A percentile compares a stretch with the other conserved stretches of the same genome.
phyloP scores from a whole-genome alignment of 2,329 filamentous ascomycete genomes.

The Aspergillus hiratsukae region DNA sequence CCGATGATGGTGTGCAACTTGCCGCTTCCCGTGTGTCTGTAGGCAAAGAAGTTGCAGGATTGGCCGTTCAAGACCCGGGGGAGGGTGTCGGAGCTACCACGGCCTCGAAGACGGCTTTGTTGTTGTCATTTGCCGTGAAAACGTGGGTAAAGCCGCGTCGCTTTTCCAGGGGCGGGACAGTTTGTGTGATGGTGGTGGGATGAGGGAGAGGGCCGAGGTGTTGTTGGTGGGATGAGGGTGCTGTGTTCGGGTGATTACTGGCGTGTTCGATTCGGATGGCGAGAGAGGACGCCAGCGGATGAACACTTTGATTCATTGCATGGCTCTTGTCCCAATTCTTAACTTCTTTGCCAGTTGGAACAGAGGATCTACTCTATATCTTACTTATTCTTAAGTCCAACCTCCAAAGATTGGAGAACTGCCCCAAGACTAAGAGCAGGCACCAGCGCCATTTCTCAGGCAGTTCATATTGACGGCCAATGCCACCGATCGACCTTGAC shows the following conservation, averaged over 20 bases:
- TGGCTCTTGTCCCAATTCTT: too few species aligned
- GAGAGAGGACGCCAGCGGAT: slow-evolving; percentile 1
- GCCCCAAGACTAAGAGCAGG: background rate
- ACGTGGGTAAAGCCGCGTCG: slow-evolving; percentile 14
- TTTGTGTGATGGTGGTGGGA: background rate
- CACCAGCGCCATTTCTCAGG: background rate
- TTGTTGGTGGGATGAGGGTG: background rate
- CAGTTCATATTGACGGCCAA: background rate
- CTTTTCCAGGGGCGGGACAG: slow-evolving; percentile 22
- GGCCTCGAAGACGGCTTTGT: slow-evolving; percentile 25
- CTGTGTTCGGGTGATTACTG: background rate
- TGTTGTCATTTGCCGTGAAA: slow-evolving; percentile 19
- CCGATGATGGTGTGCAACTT: slow-evolving; percentile 44
- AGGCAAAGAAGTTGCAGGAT: slow-evolving; percentile 42
- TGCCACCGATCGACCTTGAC: too few species aligned
- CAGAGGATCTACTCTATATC: too few species aligned
- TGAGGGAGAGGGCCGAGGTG: background rate
- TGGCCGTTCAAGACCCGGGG: slow-evolving; percentile 31
- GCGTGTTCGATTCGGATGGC: background rate
- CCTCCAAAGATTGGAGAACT: too few species aligned
- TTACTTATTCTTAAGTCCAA: too few species aligned
- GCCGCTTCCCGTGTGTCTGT: slow-evolving; percentile 42
- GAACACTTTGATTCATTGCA: background rate
- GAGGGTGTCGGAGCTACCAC: slow-evolving; percentile 33
- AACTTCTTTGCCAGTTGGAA: too few species aligned